phyloP scores from a whole-genome alignment of 768 basidiomycete species.

The Nevesoporus exiguus region DNA sequence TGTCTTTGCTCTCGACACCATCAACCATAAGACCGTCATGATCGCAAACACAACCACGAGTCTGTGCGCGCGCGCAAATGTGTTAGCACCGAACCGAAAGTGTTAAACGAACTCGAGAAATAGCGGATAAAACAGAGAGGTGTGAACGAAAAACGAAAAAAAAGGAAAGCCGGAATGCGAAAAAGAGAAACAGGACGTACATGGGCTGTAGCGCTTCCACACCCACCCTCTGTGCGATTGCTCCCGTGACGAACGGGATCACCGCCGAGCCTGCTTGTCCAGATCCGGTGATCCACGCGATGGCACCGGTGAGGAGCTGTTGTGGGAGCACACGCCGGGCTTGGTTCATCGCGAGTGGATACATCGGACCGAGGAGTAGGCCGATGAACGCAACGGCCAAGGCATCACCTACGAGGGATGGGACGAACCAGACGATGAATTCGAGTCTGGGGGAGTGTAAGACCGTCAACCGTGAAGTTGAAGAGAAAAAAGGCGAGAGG shows the following conservation, averaged over 20 bases:
- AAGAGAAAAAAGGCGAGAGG: not conserved
- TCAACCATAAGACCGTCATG: too few species aligned
- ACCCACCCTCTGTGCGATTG: slow-evolving; percentile 55
- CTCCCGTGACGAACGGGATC: slow-evolving; percentile 69
- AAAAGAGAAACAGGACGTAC: slow-evolving; percentile 6
- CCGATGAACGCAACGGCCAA: slow-evolving; percentile 53
- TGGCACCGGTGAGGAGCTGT: slow-evolving; percentile 57
- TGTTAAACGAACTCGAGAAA: too few species aligned
- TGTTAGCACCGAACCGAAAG: not conserved
- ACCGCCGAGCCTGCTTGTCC: slow-evolving; percentile 68
- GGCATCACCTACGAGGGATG: slow-evolving; percentile 47
- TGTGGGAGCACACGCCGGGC: slow-evolving; percentile 61
- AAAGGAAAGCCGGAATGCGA: too few species aligned
- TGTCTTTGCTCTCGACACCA: too few species aligned
- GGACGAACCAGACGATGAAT: slow-evolving; percentile 52
- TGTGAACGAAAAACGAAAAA: too few species aligned
- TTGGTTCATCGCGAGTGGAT: slow-evolving; percentile 58
- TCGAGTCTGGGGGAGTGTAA: slow-evolving; percentile 39
- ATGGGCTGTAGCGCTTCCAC: slow-evolving; percentile 36
- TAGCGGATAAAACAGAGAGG: too few species aligned
- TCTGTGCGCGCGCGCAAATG: too few species aligned
- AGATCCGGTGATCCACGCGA: slow-evolving; percentile 61
- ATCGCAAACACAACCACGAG: too few species aligned
- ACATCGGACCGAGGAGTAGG: slow-evolving; percentile 46
- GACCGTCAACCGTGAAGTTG: not conserved